phyloP scores from a whole-genome alignment of 192 early-diverging fungal species.

The Coemansia sp. region DNA sequence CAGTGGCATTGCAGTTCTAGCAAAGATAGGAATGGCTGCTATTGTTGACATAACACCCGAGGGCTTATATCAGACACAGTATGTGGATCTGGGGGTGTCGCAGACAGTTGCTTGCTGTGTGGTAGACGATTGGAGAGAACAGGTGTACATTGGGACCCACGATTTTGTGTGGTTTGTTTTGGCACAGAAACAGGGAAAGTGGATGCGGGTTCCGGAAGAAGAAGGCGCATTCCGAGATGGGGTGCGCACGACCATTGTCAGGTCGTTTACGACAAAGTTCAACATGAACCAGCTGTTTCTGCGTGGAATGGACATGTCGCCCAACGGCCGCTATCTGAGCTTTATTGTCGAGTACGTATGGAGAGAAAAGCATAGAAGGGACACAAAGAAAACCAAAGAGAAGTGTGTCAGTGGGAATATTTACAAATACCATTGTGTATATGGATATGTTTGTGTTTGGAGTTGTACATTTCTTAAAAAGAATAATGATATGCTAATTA shows the following conservation, averaged over 20 bases:
- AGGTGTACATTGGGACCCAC: conserved; percentile 29
- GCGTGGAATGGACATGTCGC: conserved; percentile 31
- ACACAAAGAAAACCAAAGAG: neutral
- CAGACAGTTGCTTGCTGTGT: conserved; percentile 40
- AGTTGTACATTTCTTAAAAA: no score
- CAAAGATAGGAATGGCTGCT: conserved; percentile 33
- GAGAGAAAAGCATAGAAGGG: no score
- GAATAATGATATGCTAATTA: no score
- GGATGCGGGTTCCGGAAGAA: conserved; percentile 16
- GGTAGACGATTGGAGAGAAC: conserved; percentile 22
- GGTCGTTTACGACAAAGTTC: conserved; percentile 50
- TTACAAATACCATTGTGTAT: no score
- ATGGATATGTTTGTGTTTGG: no score
- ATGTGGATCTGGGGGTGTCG: conserved; percentile 18
- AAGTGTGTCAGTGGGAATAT: neutral
- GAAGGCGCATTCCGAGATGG: conserved; percentile 23
- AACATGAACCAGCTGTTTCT: conserved; percentile 37
- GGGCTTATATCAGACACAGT: conserved; percentile 5
- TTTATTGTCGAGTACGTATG: conserved; percentile 36
- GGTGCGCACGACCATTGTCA: conserved; percentile 35
- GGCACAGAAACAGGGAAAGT: conserved; percentile 7
- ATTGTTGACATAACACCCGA: conserved; percentile 18
- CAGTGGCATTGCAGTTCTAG: conserved; percentile 16
- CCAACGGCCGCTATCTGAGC: conserved; percentile 29
- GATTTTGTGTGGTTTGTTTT: conserved; percentile 37